Conservation (phyloP, 1,284 basidiomycete genomes). For the Trametes hirsuta region DNA sequence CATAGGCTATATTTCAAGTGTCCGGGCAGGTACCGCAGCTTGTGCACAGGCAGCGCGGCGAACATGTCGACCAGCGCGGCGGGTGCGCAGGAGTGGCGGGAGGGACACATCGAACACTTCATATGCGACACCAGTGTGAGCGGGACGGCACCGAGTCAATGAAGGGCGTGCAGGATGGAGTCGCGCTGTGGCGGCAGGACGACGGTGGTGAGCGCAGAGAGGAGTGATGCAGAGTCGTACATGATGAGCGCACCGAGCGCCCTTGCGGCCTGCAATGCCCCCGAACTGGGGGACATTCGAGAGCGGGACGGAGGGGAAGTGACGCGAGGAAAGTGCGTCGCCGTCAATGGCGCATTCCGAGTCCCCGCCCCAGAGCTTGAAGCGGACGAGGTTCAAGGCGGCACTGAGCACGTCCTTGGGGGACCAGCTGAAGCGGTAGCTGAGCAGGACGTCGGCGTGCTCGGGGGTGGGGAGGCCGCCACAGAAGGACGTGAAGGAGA, state of each 20-base stretch:
- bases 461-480: constrained; percentile 91
- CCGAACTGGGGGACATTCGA: constrained; percentile 76
- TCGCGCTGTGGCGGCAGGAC: constrained; percentile 40
- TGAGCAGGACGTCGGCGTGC: constrained; percentile 66
- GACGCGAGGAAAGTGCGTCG: background rate
- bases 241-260: constrained; percentile 34
- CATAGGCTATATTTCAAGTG: constrained; percentile 32
- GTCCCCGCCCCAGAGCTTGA: constrained; percentile 63
- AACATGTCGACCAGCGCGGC: constrained; percentile 79
- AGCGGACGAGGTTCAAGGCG: constrained; percentile 78
- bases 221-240: constrained; percentile 38
- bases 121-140: constrained; percentile 14
- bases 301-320: constrained; percentile 71
- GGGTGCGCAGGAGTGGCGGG: constrained; percentile 45
- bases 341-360: constrained; percentile 41
- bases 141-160: constrained; percentile 58
- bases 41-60: constrained; percentile 74
- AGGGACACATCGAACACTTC: constrained; percentile 27
- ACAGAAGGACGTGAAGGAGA: constrained; percentile 91
- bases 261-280: constrained; percentile 86
- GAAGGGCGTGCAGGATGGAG: constrained; percentile 52
- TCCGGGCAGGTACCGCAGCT: constrained; percentile 69
- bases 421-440: constrained; percentile 97
- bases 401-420: constrained; percentile 88
- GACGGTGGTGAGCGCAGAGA: constrained; percentile 43